These are phyloP conservation scores for Groenewaldozyma auringiensis DNA, from an alignment of 1,139 yeast species.

Conservation along the genomic window DNA sequence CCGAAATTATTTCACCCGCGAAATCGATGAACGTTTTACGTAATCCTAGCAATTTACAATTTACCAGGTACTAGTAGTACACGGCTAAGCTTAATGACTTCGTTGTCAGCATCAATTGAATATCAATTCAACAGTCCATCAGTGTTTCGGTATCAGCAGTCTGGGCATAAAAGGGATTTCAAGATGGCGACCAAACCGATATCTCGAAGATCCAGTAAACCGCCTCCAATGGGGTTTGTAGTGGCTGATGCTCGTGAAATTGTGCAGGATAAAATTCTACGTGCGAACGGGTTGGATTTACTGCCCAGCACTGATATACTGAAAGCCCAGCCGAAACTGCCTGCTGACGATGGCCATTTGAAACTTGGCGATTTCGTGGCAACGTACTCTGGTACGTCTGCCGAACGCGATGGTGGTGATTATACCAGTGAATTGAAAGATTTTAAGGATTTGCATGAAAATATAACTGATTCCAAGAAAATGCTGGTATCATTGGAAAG, in stretches of 20 bases:
- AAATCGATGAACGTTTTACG: no score
- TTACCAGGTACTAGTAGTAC: no score
- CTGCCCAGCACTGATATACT: neutral
- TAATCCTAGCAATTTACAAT: no score
- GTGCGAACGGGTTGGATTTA: neutral
- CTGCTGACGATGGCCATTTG: neutral
- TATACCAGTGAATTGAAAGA: slow-evolving; percentile 23
- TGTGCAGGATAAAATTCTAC: neutral
- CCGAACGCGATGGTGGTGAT: slow-evolving; percentile 8
- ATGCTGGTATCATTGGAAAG: slow-evolving; percentile 34
- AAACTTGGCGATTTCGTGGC: neutral
- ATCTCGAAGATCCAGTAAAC: slow-evolving; percentile 1
- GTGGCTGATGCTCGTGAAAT: neutral
- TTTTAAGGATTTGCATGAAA: slow-evolving; percentile 33
- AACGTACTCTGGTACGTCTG: neutral
- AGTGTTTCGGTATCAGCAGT: no score
- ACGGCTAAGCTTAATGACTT: no score
- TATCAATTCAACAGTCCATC: no score
- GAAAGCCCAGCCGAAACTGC: neutral
- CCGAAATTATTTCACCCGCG: no score
- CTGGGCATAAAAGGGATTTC: no score
- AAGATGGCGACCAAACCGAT: neutral
- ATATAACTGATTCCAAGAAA: slow-evolving; percentile 36
- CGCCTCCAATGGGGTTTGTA: slow-evolving; percentile 3
- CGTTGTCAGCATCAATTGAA: no score